Base-by-base conservation (phyloP, 2,329 filamentous ascomycete species). In the Verticillium longisporum region DNA sequence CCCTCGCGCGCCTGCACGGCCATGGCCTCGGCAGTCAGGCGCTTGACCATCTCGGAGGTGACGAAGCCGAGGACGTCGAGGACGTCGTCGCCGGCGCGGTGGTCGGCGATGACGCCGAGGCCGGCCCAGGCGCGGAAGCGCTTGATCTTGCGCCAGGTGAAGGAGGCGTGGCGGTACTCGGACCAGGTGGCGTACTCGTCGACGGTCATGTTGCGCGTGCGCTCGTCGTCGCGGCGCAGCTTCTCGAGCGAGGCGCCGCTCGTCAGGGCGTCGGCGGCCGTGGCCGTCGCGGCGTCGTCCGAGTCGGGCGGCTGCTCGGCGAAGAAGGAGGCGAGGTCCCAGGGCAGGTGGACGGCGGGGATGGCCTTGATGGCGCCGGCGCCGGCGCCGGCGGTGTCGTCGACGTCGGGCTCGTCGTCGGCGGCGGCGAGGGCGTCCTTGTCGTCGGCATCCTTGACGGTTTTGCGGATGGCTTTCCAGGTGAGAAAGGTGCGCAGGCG, bases 381-480 rank as follows among this genome's bases (percentile, higher is more conserved):
- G 6, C 32, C 55, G 5, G 26, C 26, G 57, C 1, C 31, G 26
- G 34, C 31, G 7, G 53, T 41, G 6, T 36, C 55, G 5, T 61
- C 61, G 33, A 57, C 55, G 14, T 61, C 63, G 7, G 60, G 58
- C 31, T 61, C 64, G 0, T 67, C 65, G 11, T 61, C 58, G 18
- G 61, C 7, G 31, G 55, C 57, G 33, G 61, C 41, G 18, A 62
- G 10, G 31, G 55, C 57, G 33, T 62, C 41, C 18, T 64, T 63
- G 6, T 68, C 64, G 10, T 66, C 63, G 6, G 60, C 61, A 14
- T 64, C 65, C 50, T 62, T 63, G 57, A 63, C 66, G 6, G 62
- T 62, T 15, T 61, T 65, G 26, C 67, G 66, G 53, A 69, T 64
- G 13, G 59, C 58, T n/a, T 68, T 66, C 66, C 66, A 69, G 5